These are phyloP conservation scores for Leccinum arenicola DNA, from an alignment of 768 basidiomycete genomes.

Conservation along the genomic window DNA sequence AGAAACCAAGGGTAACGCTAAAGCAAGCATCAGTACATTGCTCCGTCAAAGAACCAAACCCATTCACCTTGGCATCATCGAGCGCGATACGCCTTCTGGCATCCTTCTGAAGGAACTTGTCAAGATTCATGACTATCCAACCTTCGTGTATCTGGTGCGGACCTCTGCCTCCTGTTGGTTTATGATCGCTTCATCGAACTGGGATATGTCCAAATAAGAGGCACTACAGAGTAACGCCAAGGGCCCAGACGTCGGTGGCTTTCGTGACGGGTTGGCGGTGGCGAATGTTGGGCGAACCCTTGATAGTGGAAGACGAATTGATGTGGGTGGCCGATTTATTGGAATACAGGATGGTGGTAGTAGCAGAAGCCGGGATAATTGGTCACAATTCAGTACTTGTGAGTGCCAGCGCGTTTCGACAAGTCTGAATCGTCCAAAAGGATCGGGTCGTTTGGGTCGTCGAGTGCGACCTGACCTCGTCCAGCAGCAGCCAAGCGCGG, in stretches of 20 bases:
- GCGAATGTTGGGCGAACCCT: constrained; percentile 18
- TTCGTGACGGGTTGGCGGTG: constrained; percentile 69
- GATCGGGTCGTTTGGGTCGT: constrained; percentile 55
- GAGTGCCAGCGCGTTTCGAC: constrained; percentile 90
- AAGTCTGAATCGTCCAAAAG: constrained; percentile 84
- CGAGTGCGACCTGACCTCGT: constrained; percentile 33
- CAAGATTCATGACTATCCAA: constrained; percentile 62
- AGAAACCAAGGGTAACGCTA: constrained; percentile 67
- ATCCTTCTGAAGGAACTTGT: constrained; percentile 80
- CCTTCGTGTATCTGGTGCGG: constrained; percentile 50
- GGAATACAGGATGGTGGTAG: constrained; percentile 30
- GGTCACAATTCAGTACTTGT: constrained; percentile 42
- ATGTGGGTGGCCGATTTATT: constrained; percentile 29
- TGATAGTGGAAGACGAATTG: constrained; percentile 30
- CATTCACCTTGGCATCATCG: constrained; percentile 74
- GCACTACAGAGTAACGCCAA: constrained; percentile 94
- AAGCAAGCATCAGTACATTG: neutral
- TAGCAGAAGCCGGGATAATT: constrained; percentile 30
- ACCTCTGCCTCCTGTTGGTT: constrained; percentile 62
- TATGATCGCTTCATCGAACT: constrained; percentile 65
- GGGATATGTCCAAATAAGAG: constrained; percentile 87
- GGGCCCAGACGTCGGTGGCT: constrained; percentile 96
- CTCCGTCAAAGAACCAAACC: neutral
- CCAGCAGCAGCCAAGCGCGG: constrained; percentile 71
- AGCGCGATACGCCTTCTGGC: constrained; percentile 69